Conservation (phyloP, 371 early-diverging fungal genomes). For the Capniomyces stellatus region DNA sequence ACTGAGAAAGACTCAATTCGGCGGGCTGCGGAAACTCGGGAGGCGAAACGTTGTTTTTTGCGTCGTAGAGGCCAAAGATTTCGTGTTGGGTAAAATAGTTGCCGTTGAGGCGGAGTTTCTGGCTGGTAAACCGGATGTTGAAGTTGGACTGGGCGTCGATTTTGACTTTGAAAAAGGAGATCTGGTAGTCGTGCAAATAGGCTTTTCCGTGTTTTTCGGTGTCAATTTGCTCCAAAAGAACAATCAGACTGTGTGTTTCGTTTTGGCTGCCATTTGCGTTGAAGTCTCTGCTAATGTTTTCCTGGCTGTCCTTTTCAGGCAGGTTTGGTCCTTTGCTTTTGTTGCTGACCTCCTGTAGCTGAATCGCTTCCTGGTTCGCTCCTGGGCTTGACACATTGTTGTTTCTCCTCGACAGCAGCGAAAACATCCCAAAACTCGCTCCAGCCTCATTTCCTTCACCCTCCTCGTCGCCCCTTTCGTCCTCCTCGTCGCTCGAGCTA, state of each 20-base stretch:
- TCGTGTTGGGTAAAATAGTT: conserved; percentile 14
- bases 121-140: background rate
- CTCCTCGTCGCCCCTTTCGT: background rate
- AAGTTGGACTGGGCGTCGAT: background rate
- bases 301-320: background rate
- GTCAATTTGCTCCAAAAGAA: background rate
- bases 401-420: too few species aligned
- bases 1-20: too few species aligned
- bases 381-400: too few species aligned
- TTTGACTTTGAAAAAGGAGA: background rate
- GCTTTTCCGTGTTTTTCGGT: background rate
- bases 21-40: too few species aligned
- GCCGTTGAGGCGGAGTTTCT: conserved; percentile 15
- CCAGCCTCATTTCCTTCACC: background rate
- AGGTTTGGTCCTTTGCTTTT: background rate
- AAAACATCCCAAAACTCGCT: too few species aligned
- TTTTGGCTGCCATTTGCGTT: background rate
- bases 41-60: too few species aligned
- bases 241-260: background rate
- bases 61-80: conserved; percentile 16
- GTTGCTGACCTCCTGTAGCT: background rate
- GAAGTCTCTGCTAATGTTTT: background rate
- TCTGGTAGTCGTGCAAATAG: background rate
- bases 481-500: background rate
- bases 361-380: background rate